Evolutionary conservation across 352 stramenopile genomes (phyloP).

Genomic region (Phytophthora hybrid): DNA sequence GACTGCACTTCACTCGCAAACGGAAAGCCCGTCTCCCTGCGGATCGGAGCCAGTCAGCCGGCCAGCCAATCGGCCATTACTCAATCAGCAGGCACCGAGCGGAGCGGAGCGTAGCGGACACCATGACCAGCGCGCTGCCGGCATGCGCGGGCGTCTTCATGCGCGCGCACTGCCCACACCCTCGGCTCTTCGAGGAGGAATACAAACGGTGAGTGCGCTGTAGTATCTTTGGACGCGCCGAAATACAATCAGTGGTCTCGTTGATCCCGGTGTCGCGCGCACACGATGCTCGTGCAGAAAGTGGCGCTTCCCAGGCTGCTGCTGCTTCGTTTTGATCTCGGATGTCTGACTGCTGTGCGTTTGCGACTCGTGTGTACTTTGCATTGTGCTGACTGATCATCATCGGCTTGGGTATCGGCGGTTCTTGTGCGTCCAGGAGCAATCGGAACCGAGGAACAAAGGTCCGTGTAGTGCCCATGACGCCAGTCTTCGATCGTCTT

Average conservation of each 20-base stretch:
- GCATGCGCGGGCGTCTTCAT: constrained; percentile 54
- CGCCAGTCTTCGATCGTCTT: no score
- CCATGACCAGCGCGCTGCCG: constrained; percentile 24
- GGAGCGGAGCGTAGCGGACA: background rate
- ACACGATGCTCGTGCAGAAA: background rate
- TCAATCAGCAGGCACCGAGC: constrained; percentile 14
- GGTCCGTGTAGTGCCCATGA: constrained; percentile 17
- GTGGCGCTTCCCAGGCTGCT: background rate
- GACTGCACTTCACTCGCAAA: constrained; percentile 9
- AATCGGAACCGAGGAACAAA: constrained; percentile 60
- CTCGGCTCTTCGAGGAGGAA: constrained; percentile 56
- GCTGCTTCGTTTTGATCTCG: background rate
- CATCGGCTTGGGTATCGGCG: background rate
- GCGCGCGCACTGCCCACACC: constrained; percentile 48
- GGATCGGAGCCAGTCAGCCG: constrained; percentile 5
- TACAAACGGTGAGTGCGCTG: constrained; percentile 64
- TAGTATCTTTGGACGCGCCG: background rate
- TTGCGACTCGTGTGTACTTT: background rate
- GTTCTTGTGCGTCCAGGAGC: constrained; percentile 31
- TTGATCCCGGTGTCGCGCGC: constrained; percentile 8
- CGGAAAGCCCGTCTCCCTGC: constrained; percentile 34
- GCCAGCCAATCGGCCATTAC: constrained; percentile 12
- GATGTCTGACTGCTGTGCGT: constrained; percentile 17
- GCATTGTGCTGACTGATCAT: background rate
- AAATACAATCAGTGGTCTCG: constrained; percentile 27